Conservation (phyloP, 768 basidiomycete genomes). For the Lactarius akahatsu region DNA sequence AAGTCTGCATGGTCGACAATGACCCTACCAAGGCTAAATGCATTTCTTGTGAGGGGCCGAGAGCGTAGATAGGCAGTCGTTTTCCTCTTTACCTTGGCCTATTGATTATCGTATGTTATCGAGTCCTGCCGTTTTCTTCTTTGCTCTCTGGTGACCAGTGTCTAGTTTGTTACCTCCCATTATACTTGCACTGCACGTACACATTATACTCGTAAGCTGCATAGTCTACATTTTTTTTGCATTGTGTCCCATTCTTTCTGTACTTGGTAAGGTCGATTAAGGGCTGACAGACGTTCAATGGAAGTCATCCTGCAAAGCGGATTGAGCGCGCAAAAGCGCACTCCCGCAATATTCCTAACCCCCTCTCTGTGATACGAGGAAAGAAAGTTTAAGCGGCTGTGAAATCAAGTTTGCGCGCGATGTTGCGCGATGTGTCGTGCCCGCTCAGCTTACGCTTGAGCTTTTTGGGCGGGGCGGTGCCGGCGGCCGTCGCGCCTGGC, state of each 20-base stretch:
- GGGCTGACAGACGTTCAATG: constrained; percentile 12
- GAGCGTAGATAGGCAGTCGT: constrained; percentile 14
- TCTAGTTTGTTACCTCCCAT: neutral
- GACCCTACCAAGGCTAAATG: constrained; percentile 35
- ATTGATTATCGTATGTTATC: constrained; percentile 27
- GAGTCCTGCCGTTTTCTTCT: neutral
- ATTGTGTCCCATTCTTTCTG: constrained; percentile 19
- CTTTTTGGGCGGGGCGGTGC: constrained; percentile 43
- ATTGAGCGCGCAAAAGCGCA: neutral
- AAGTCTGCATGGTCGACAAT: constrained; percentile 37
- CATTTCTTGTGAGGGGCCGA: constrained; percentile 34
- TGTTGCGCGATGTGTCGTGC: constrained; percentile 48
- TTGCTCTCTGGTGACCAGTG: constrained; percentile 5
- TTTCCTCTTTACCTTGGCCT: neutral
- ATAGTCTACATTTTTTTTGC: constrained; percentile 30
- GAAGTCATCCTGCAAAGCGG: neutral
- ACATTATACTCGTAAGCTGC: constrained; percentile 30
- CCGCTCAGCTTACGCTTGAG: constrained; percentile 73
- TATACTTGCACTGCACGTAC: constrained; percentile 23
- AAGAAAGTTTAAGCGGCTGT: constrained; percentile 38
- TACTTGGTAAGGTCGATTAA: constrained; percentile 12
- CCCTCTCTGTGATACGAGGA: neutral
- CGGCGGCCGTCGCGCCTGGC: constrained; percentile 50
- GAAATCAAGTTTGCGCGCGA: constrained; percentile 75
- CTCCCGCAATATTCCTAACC: neutral